Evolutionary conservation across 2,329 filamentous ascomycete species (phyloP), one percentile per base, ranked within the genome.

Genomic region (Neodidymelliopsis sp.): DNA sequence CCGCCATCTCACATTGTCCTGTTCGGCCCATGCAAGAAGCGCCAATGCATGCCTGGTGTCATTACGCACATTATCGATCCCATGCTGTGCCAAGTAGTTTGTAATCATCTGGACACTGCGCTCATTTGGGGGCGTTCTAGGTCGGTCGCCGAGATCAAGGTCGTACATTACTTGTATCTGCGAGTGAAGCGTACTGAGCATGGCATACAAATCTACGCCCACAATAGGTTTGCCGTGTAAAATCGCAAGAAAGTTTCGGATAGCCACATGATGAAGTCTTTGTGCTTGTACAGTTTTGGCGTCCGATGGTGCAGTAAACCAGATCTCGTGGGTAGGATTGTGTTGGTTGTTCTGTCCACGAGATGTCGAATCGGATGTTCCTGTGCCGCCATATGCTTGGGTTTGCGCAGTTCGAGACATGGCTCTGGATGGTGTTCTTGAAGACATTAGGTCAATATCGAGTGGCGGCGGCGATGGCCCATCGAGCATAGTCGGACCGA

Each of bases 201-300:
- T 84, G 57, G 88, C 84, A 56, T 80, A 81, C 0, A 89, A 67
- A 4, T 85, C 84, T 1, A 83, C 62, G 0, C 87, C 87, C 2
- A 89, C 85, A 0, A 89, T 75, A 0, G 86, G 85, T 16, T 83
- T 82, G 40, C 83, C 79, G 59, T 84, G 85, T 2, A 89, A 69
- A 24, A 89, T 71, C 0, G 86, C 86, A 58, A 90, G 84, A 33
- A 89, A 81, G 60, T 89, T 90, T 15, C 87, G 81, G 1, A 86
- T 86, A 0, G 86, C 85, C 35, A 89, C 78, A 56, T 86, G 83
- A 54, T 87, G 78, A 1, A 83, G 76, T 80, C 75, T 43, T 79
- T 79, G 30, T 79, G 81, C 13, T 69, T 69, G 62, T 70, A 79
- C 58, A 63, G 65, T 66, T 10, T 62, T 77, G 28, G 81, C 60